These are phyloP conservation scores for Aspergillus sp. DNA, from an alignment of 2,329 filamentous ascomycete genomes.

Conservation along the genomic window DNA sequence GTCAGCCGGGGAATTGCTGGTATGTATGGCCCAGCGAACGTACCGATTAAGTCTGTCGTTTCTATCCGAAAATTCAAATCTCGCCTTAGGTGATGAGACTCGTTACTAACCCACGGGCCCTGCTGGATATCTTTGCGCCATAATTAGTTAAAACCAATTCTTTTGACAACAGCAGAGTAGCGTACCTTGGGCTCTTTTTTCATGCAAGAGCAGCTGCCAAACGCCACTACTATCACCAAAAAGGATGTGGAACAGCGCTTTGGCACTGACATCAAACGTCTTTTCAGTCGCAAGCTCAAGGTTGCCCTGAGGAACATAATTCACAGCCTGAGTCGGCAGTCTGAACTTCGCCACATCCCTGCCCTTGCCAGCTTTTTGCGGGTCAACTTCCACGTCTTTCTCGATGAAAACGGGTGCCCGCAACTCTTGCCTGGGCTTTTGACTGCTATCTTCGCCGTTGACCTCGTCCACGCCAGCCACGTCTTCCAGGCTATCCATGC, in stretches of 20 bases:
- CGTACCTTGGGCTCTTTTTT: slow-evolving; percentile 60
- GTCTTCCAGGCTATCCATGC: slow-evolving; percentile 87
- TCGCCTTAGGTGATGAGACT: slow-evolving; percentile 63
- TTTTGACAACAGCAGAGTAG: not conserved
- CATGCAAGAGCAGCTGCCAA: slow-evolving; percentile 83
- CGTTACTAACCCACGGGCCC: slow-evolving; percentile 69
- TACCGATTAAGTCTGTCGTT: slow-evolving; percentile 57
- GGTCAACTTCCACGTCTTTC: slow-evolving; percentile 48
- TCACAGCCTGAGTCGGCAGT: slow-evolving; percentile 68
- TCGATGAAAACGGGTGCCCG: slow-evolving; percentile 55
- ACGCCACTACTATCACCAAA: slow-evolving; percentile 95
- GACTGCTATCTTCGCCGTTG: slow-evolving; percentile 33
- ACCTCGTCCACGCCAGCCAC: slow-evolving; percentile 57
- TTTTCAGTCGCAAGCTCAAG: slow-evolving; percentile 65
- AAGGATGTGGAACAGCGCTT: slow-evolving; percentile 89
- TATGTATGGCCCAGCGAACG: slow-evolving; percentile 13
- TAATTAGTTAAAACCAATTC: slow-evolving; percentile 9
- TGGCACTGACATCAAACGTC: slow-evolving; percentile 82
- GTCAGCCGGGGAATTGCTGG: slow-evolving; percentile 1
- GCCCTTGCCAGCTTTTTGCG: slow-evolving; percentile 23
- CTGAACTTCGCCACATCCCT: slow-evolving; percentile 63
- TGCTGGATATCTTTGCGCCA: slow-evolving; percentile 59
- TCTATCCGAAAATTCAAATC: slow-evolving; percentile 75
- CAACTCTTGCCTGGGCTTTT: slow-evolving; percentile 42
- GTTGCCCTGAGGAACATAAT: slow-evolving; percentile 79